Base-by-base conservation (phyloP, 768 basidiomycete genomes). In the Leccinum broughii region DNA sequence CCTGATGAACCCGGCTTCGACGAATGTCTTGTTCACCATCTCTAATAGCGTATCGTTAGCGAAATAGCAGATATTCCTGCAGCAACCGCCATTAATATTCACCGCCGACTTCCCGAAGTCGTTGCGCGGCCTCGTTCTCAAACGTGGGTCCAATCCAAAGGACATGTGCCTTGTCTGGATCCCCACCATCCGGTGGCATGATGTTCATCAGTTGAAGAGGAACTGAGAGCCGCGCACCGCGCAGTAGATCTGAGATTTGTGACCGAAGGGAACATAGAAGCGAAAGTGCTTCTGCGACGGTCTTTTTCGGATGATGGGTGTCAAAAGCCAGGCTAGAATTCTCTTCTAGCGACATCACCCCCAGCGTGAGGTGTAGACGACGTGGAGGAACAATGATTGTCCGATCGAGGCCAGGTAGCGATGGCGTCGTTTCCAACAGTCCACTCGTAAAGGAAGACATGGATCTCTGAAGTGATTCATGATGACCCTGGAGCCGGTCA, bases 321-420 rank as follows among this genome's bases (percentile, higher is more conserved):
- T 54, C 61, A 4, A 14, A 46, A 6, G 13, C 8, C 13, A 17
- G 51, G 26, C n/a, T 9, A 1, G 75, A 66, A 17, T 69, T 11
- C 44, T 46, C 63, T 7, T 72, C 70, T 35, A 91, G 83, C 0
- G 81, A 74, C 86, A 92, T 88, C 1, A 90, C 88, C 1, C 89
- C 90, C 2, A 92, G 74, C 0, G 90, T 92, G 58, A 92, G 72
- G 70, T 92, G 90, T 48, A 91, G 72, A n/a, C 89, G 71, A 10
- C 81, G 77, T 0, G 80, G 72, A 8, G 77, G 77, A 57, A 90
- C 79, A 56, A 88, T 71, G 64, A 92, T 83, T 3, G 81, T 78
- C 9, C 66, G 67, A 71, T 92, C 86, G 4, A 92, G 75, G 1
- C 90, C 90, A 0, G 77, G 69, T 63, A 63, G 58, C 55, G 58